Percentiles rank a stretch among this genome's conserved stretches.
Evolutionary conservation across 176 grass and related monocot genomes (phyloP).

Genomic region (Poa pratensis): DNA sequence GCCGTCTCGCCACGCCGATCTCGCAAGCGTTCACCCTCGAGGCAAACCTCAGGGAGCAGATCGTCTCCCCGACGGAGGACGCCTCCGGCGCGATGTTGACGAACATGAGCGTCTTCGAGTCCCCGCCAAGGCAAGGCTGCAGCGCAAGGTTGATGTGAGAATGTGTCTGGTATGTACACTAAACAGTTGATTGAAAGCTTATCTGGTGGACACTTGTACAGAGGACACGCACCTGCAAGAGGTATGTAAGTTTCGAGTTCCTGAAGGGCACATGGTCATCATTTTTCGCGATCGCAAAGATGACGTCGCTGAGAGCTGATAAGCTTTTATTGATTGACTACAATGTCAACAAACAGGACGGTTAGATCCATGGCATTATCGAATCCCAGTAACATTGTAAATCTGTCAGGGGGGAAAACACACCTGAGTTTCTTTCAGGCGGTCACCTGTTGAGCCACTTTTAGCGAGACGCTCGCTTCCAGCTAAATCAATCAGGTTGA

Average conservation of each 20-base stretch:
- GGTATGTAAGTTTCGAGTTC: slow-evolving; percentile 95
- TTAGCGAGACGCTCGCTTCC: slow-evolving; percentile 93
- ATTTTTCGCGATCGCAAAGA: slow-evolving; percentile 87
- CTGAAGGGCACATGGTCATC: slow-evolving; percentile 94
- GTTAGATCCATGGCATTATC: background rate
- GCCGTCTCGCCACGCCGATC: slow-evolving; percentile 77
- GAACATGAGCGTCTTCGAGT: slow-evolving; percentile 94
- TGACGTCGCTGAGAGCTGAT: slow-evolving; percentile 87
- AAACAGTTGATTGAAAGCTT: background rate
- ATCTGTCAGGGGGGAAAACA: slow-evolving; percentile 3
- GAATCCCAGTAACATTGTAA: background rate
- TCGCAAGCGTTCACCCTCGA: slow-evolving; percentile 91
- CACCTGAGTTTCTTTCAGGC: slow-evolving; percentile 95
- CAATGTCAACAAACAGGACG: slow-evolving; percentile 11
- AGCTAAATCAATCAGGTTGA: slow-evolving; percentile 97
- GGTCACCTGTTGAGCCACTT: slow-evolving; percentile 88
- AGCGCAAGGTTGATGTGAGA: slow-evolving; percentile 3
- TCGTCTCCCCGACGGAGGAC: slow-evolving; percentile 63
- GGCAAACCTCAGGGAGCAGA: slow-evolving; percentile 88
- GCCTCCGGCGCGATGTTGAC: slow-evolving; percentile 86
- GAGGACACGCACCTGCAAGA: slow-evolving; percentile 66
- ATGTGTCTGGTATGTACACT: background rate
- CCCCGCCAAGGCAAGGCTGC: slow-evolving; percentile 97
- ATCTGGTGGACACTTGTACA: background rate
- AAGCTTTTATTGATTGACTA: slow-evolving; percentile 96